Evolutionary conservation across 768 basidiomycete species (phyloP), one percentile per base, ranked within the genome.

Genomic region (Leccinum pellstonianum): DNA sequence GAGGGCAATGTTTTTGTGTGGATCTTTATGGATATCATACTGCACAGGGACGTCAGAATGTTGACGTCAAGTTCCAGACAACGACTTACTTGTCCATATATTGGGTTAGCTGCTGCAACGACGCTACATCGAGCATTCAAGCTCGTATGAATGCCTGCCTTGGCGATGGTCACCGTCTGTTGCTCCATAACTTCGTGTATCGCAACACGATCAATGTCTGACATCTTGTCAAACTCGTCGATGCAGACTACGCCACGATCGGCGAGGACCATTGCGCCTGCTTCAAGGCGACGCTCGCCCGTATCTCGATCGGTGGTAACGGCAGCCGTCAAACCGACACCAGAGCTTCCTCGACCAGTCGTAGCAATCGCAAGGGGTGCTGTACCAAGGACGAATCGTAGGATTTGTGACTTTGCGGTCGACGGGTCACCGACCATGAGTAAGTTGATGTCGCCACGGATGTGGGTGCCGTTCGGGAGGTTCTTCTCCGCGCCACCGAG

Each of bases 121-220:
- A 99, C 97, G 66, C 93, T 96, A 73, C 97, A 98, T 46, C 97
- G 85, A 5, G 97, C 97, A 74, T 99, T 99, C 67, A 99, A 81
- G 72, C 91, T 95, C 0, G 97, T 99, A 71, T 98, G 97, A 64
- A 99, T 99, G 59, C 97, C 97, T 12, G 97, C 97, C 70, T 99
- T 99, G 52, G 97, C 97, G 64, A 99, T 99, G 9, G 97, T 98
- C 51, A 99, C 96, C 0, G 97, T 99, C 72, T 99, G 97, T 74
- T 98, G 96, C 73, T 98, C 97, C 97, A 99, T 99, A 70, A 98
- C 97, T 84, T 99, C 97, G 77, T 99, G 97, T 68, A 99, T 99
- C 35, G 97, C 96, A 19, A 98, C 96, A 65, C 97, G 86, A 77
- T 99, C 97, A 64, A 98, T 83, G 71, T 99, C 97, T 27, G 93